These are phyloP conservation scores for Alternaria novae-zelandiae DNA, from an alignment of 2,329 filamentous ascomycete species.

Conservation along the genomic window DNA sequence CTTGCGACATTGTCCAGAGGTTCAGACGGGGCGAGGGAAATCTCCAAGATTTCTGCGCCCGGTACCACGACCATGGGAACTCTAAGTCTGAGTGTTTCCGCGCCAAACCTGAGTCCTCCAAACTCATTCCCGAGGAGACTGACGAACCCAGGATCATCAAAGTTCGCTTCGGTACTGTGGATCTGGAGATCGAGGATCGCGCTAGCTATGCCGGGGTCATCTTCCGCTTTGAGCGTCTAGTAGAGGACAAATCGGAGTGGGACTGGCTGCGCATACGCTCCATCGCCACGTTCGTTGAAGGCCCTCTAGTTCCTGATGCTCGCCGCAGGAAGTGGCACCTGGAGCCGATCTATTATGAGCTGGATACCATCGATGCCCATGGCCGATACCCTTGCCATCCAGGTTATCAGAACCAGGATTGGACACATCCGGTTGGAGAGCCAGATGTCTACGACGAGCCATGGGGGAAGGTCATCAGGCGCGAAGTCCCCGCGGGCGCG, in stretches of 20 bases:
- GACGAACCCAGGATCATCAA: neutral
- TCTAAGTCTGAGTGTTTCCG: neutral
- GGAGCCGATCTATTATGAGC: neutral
- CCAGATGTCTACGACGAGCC: neutral
- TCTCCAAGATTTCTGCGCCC: slow-evolving; percentile 1
- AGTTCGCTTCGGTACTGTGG: neutral
- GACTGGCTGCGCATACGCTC: slow-evolving; percentile 8
- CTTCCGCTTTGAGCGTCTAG: neutral
- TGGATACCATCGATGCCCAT: neutral
- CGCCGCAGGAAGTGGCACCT: neutral
- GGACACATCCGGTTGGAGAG: neutral
- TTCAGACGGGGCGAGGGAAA: neutral
- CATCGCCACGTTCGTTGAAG: neutral
- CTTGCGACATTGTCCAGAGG: neutral
- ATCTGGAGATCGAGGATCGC: neutral
- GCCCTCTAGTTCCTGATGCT: neutral
- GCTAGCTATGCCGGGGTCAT: neutral
- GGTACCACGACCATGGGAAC: slow-evolving; percentile 6
- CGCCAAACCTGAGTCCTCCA: neutral
- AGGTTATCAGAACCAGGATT: neutral
- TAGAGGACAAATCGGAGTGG: neutral
- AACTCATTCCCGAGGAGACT: neutral
- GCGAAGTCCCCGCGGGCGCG: neutral
- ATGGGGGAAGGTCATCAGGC: neutral
- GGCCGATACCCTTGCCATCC: slow-evolving; percentile 9